Evolutionary conservation across 305 asterid genomes (phyloP), one percentile per base, ranked within the genome.

Genomic region (Fraxinus sp.): DNA sequence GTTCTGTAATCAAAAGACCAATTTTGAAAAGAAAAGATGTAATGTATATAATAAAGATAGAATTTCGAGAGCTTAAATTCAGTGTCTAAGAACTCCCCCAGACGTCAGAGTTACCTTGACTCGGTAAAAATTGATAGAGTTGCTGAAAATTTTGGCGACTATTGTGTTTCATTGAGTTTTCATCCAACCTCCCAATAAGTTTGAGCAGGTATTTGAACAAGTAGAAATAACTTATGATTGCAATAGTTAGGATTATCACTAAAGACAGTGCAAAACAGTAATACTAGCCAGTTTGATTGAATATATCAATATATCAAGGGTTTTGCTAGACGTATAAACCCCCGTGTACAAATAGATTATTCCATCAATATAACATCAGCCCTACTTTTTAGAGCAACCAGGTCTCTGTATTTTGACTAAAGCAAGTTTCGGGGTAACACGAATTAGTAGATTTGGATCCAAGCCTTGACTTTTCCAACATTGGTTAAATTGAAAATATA

Each of bases 361-460:
- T 26, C 30, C 30, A 14, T 55, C 8, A 5, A 55, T n/a, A 55
- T 55, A 55, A n/a, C 24, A 55, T 55, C 66, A n/a, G 24, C 24
- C 22, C 22, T 55, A 55, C 66, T 55, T n/a, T 55, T 55, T 4
- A n/a, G 20, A 55, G 14, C 66, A n/a, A 55, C 16, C 66, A 57
- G 6, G 26, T 57, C 66, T 57, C 66, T 57, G 66, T 57, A 70
- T 90, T 96, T 92, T 18, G 99, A 92, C 88, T 66, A 86, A 83
- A 41, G 52, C 52, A 41, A 41, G 52, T 41, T 41, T 41, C 4
- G 4, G 49, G 43, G 49, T 39, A 39, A 39, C 49, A 8, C 14
- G 10, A 39, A 0, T 9, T 39, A 39, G 49, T 9, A 39, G 49
- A 39, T 39, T 39, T 87, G 91, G 93, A 90, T 92, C 89, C 91